These are phyloP conservation scores for Calycina herbarum DNA, from an alignment of 2,329 filamentous ascomycete genomes.

Conservation along the genomic window DNA sequence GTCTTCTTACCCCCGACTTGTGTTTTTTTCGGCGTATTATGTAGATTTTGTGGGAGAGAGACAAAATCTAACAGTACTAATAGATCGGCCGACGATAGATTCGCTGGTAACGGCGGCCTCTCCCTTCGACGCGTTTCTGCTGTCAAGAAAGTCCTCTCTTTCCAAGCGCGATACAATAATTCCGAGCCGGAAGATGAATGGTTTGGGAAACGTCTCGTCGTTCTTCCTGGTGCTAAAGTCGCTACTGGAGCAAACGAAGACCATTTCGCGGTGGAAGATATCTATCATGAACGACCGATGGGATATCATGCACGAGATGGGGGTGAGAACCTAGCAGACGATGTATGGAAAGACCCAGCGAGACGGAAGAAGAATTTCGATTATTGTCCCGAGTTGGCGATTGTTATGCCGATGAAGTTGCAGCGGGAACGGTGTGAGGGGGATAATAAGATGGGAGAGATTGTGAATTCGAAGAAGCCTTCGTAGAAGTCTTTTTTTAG, in stretches of 20 bases:
- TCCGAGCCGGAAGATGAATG: constrained; percentile 56
- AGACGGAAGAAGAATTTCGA: constrained; percentile 50
- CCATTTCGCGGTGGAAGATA: constrained; percentile 50
- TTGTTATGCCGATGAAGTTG: constrained; percentile 58
- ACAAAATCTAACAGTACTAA: constrained; percentile 5
- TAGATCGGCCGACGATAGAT: constrained; percentile 45
- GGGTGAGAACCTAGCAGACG: constrained; percentile 43
- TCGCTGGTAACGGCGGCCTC: constrained; percentile 55
- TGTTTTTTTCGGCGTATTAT: neutral
- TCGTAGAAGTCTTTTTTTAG: too few species aligned
- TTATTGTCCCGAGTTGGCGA: constrained; percentile 56
- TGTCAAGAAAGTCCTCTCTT: constrained; percentile 49
- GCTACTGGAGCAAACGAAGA: constrained; percentile 42
- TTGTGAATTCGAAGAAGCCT: constrained; percentile 11
- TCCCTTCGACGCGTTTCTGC: constrained; percentile 53
- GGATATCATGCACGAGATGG: constrained; percentile 53
- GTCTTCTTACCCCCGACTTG: constrained; percentile 9
- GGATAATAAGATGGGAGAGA: constrained; percentile 32
- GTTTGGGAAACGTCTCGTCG: constrained; percentile 51
- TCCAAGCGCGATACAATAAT: constrained; percentile 52
- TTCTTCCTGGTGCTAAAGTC: constrained; percentile 50
- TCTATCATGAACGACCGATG: constrained; percentile 52
- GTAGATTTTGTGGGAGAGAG: neutral
- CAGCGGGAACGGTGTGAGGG: constrained; percentile 48
- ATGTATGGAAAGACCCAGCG: constrained; percentile 48